phyloP scores from a whole-genome alignment of 495 filamentous ascomycete genomes.

The Chaetomidium leptoderma region DNA sequence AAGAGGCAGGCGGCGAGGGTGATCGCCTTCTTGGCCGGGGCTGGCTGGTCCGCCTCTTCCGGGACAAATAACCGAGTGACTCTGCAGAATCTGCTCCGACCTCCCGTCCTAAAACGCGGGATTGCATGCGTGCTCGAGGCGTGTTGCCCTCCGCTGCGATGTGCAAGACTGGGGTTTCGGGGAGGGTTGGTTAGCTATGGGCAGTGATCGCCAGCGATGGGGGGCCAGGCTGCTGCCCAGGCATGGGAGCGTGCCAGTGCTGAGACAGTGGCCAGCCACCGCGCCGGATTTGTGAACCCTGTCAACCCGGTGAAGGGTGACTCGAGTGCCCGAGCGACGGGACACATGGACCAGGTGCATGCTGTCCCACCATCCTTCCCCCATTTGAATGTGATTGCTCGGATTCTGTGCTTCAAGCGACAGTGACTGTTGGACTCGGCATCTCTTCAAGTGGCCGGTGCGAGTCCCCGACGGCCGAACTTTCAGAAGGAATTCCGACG shows the following conservation, averaged over 20 bases:
- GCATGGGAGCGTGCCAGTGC: no score
- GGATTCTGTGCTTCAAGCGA: not conserved
- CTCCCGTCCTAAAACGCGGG: not conserved
- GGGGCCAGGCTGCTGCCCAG: not conserved
- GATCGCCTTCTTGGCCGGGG: not conserved
- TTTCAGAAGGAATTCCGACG: not conserved
- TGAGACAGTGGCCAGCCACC: not conserved
- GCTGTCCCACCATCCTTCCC: not conserved
- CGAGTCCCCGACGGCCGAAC: not conserved
- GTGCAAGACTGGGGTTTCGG: not conserved
- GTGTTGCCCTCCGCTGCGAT: not conserved
- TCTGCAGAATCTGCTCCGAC: not conserved
- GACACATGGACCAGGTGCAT: not conserved
- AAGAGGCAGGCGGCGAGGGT: not conserved
- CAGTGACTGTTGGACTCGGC: not conserved
- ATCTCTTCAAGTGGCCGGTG: not conserved
- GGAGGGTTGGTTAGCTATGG: not conserved
- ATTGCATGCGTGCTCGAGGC: not conserved
- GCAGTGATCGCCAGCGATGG: not conserved
- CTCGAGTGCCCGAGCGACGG: not conserved
- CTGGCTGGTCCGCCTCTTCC: not conserved
- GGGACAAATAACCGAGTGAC: not conserved
- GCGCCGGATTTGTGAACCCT: not conserved
- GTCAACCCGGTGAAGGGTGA: constrained; percentile 1
- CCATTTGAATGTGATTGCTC: constrained; percentile 1